A percentile compares a stretch with the other conserved stretches of the same genome.
Evolutionary conservation across 2,329 filamentous ascomycete genomes (phyloP).

Genomic region (Anisogramma anomala): DNA sequence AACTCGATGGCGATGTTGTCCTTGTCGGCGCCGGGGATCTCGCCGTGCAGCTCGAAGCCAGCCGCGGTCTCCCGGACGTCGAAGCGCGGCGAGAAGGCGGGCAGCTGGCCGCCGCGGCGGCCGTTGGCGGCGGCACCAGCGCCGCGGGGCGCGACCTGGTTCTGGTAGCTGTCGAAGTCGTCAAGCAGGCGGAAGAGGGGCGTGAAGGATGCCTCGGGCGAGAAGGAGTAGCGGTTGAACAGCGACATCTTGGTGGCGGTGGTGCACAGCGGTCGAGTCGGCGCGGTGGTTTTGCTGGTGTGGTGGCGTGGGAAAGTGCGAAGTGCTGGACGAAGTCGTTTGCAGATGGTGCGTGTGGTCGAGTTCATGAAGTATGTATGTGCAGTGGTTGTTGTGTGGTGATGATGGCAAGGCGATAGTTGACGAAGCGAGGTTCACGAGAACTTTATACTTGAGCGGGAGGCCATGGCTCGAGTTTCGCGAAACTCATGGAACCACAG

Average conservation of each 20-base stretch:
- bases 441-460: conserved; percentile 10
- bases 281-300: conserved; percentile 13
- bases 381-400: conserved; percentile 4
- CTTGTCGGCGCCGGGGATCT: conserved; percentile 65
- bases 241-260: conserved; percentile 42
- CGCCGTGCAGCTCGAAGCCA: conserved; percentile 66
- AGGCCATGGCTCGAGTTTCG: conserved; percentile 1
- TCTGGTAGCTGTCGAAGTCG: conserved; percentile 48
- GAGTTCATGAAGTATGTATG: conserved; percentile 10
- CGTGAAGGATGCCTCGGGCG: conserved; percentile 38
- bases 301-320: conserved; percentile 7
- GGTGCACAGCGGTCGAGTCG: conserved; percentile 20
- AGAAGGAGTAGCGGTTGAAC: conserved; percentile 43
- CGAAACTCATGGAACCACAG: conserved; percentile 9
- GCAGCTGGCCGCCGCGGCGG: conserved; percentile 23
- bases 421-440: not conserved
- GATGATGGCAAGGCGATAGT: not conserved
- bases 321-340: conserved; percentile 9
- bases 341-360: conserved; percentile 11
- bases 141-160: conserved; percentile 21
- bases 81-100: conserved; percentile 63
- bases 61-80: conserved; percentile 61
- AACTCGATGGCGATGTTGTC: conserved; percentile 69
- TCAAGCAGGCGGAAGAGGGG: conserved; percentile 54
- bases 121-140: conserved; percentile 19